Evolutionary conservation across 2,329 filamentous ascomycete species (phyloP), one percentile per base, ranked within the genome.

Genomic region (Arthrobotrys sphaeroides): DNA sequence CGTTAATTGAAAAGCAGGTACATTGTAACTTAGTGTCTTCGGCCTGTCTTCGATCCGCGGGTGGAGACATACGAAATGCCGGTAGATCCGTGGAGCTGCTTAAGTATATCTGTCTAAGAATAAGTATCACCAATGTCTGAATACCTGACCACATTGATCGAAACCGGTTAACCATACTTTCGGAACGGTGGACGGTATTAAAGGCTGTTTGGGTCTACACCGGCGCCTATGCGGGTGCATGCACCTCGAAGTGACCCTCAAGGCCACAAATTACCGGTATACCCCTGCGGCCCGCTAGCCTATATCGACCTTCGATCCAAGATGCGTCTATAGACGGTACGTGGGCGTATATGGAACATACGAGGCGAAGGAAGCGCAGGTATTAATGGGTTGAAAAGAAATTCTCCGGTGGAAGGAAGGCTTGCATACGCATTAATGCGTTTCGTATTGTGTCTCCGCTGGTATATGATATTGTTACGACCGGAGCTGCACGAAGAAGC

Each of bases 211-310:
- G 24, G 24, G 20, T 31, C 33, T 26, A 16, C 47, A 33, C 33
- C 26, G 47, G 47, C 47, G 47, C 33, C 47, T 53, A 53, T 53
- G 47, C 47, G 13, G n/a, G n/a, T n/a, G n/a, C n/a, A 51, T 51
- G 47, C 47, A 51, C n/a, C n/a, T n/a, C n/a, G n/a, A n/a, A n/a
- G n/a, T n/a, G n/a, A n/a, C n/a, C n/a, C n/a, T 33, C 31, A 33
- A 9, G 31, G 47, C 47, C n/a, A 22, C 26, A 53, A 53, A 20
- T 3, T 20, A 53, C 26, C 3, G n/a, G n/a, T n/a, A 10, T 33
- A 6, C 47, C 47, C 31, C 28, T 18, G 10, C n/a, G 28, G 7
- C 20, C 12, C n/a, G n/a, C 9, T 16, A 13, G 13, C 33, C n/a
- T 31, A 53, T 33, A 53, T 26, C 47, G 16, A 53, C 26, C n/a